phyloP scores from a whole-genome alignment of 208 protist genomes.

The Kentomonas sorsogonicus region DNA sequence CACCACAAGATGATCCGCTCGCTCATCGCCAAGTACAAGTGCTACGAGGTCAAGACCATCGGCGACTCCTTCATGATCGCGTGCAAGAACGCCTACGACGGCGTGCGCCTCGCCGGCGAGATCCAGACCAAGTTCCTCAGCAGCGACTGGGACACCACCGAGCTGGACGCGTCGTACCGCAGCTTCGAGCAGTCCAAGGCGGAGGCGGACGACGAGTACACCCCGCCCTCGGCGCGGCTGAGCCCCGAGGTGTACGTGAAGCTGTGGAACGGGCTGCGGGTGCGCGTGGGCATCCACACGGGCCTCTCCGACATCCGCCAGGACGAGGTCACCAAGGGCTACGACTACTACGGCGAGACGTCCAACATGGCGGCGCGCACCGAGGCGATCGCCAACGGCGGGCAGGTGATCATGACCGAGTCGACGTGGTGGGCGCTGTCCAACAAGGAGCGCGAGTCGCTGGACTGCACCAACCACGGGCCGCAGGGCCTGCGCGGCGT shows the following conservation, averaged over 20 bases:
- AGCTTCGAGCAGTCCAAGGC: constrained; percentile 30
- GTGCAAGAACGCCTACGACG: constrained; percentile 36
- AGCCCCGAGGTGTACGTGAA: constrained; percentile 24
- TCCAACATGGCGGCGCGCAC: constrained; percentile 82
- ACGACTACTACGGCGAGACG: constrained; percentile 79
- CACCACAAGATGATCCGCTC: constrained; percentile 67
- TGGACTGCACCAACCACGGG: constrained; percentile 19
- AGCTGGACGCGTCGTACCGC: constrained; percentile 42
- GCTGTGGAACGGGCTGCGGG: constrained; percentile 42
- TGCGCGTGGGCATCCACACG: constrained; percentile 57
- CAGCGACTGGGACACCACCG: constrained; percentile 41
- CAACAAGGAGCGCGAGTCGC: constrained; percentile 18
- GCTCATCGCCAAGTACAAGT: constrained; percentile 49
- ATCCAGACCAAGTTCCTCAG: constrained; percentile 47
- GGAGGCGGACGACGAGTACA: constrained; percentile 14
- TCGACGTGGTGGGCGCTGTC: constrained; percentile 33
- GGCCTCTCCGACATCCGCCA: constrained; percentile 54
- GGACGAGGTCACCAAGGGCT: constrained; percentile 57
- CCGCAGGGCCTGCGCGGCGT: constrained; percentile 46
- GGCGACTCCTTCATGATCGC: constrained; percentile 85
- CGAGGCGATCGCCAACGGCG: constrained; percentile 61
- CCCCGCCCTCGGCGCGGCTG: constrained; percentile 26
- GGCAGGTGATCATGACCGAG: constrained; percentile 62
- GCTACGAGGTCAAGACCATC: constrained; percentile 86
- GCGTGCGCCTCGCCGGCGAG: constrained; percentile 37